These are phyloP conservation scores for Euphorbia lathyris DNA, from an alignment of 345 rosid genomes.

Conservation along the genomic window DNA sequence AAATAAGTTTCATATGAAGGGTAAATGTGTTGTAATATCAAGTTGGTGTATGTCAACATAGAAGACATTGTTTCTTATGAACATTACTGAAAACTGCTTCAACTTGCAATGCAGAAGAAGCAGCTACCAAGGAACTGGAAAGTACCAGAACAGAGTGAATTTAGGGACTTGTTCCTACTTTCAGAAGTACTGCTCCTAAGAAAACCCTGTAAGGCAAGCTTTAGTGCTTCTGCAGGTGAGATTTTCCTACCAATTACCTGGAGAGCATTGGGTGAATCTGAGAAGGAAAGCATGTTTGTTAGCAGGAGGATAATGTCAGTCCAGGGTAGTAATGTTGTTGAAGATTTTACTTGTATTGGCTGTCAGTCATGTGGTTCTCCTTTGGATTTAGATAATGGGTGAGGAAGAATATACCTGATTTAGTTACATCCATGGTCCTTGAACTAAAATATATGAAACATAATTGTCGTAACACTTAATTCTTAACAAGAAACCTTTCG, in stretches of 20 bases:
- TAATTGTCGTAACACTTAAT: too few relatives aligned
- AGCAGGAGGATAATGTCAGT: conserved; percentile 37
- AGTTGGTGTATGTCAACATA: neutral
- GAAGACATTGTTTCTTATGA: neutral
- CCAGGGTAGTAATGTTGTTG: conserved; percentile 24
- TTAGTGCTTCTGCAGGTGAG: conserved; percentile 45
- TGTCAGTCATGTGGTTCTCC: conserved; percentile 52
- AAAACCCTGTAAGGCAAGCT: conserved; percentile 27
- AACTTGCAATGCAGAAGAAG: conserved; percentile 20
- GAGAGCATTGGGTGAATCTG: conserved; percentile 33
- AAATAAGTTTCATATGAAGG: neutral
- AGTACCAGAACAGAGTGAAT: conserved; percentile 35
- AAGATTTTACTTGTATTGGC: conserved; percentile 52
- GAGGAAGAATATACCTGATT: conserved; percentile 10
- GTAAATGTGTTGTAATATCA: neutral
- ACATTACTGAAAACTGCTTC: conserved; percentile 5
- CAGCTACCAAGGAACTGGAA: conserved; percentile 51
- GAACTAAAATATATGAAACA: too few relatives aligned
- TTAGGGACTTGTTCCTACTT: conserved; percentile 33
- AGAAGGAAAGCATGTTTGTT: conserved; percentile 49
- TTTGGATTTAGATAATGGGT: conserved; percentile 34
- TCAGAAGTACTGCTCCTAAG: conserved; percentile 33
- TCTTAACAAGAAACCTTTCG: too few relatives aligned
- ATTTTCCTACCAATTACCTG: conserved; percentile 48
- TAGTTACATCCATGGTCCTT: too few relatives aligned